Conservation (phyloP, 2,329 filamentous ascomycete species). For the Microdochium paspali region DNA sequence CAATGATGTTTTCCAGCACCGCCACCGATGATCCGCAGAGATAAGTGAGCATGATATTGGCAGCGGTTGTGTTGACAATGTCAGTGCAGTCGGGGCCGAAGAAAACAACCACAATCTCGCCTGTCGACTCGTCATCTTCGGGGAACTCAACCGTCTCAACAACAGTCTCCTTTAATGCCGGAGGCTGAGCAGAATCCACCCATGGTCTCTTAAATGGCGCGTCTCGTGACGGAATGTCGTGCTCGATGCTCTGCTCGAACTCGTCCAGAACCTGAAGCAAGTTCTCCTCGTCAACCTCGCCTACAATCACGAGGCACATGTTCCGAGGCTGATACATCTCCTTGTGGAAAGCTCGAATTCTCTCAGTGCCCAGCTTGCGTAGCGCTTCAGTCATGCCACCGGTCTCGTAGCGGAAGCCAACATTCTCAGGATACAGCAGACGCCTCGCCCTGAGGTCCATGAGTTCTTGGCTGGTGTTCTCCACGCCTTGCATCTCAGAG, state of each 20-base stretch:
- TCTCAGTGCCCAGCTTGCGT: constrained; percentile 73
- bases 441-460: constrained; percentile 79
- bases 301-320: constrained; percentile 82
- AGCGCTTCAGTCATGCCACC: constrained; percentile 93
- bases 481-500: constrained; percentile 95
- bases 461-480: constrained; percentile 75
- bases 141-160: constrained; percentile 82
- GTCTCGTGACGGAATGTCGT: constrained; percentile 67
- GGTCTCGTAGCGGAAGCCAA: constrained; percentile 96
- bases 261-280: constrained; percentile 73
- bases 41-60: constrained; percentile 76
- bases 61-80: constrained; percentile 55
- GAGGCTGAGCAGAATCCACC: constrained; percentile 77
- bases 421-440: constrained; percentile 75
- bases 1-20: constrained; percentile 80
- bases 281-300: constrained; percentile 76
- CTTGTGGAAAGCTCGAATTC: constrained; percentile 88
- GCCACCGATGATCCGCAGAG: constrained; percentile 90
- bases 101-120: constrained; percentile 79
- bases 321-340: constrained; percentile 99
- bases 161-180: constrained; percentile 60
- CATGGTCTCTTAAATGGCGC: constrained; percentile 79
- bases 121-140: constrained; percentile 89
- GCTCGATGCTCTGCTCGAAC: constrained; percentile 80
- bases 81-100: constrained; percentile 79